Evolutionary conservation across 108 stramenopile genomes (phyloP).

Genomic region (Halocafeteria seosinensis): DNA sequence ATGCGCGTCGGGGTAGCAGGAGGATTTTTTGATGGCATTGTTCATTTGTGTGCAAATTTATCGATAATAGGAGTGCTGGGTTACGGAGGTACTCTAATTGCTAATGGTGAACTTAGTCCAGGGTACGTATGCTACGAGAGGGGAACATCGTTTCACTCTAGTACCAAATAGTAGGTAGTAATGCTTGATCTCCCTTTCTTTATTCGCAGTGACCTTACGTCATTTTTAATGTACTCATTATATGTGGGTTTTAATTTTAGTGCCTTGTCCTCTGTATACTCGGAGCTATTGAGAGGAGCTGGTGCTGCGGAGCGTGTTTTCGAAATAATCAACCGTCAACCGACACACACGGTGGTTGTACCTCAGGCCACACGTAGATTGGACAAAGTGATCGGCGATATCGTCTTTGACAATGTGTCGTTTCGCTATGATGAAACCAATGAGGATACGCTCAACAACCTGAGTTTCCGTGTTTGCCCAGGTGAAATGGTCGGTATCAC

Average conservation of each 20-base stretch:
- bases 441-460: constrained; percentile 42
- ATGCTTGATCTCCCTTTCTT: too few relatives aligned
- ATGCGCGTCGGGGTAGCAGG: constrained; percentile 45
- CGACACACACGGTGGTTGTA: constrained; percentile 16
- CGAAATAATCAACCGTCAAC: constrained; percentile 42
- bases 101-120: constrained; percentile 36
- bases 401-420: constrained; percentile 23
- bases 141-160: too few relatives aligned
- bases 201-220: too few relatives aligned
- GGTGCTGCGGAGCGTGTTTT: constrained; percentile 50
- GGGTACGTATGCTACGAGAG: too few relatives aligned
- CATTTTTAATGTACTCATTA: constrained; percentile 66
- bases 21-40: constrained; percentile 49
- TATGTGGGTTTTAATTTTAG: constrained; percentile 56
- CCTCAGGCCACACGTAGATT: not conserved
- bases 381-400: constrained; percentile 2
- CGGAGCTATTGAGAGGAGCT: constrained; percentile 47
- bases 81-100: constrained; percentile 54
- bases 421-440: constrained; percentile 17
- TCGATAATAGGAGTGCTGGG: constrained; percentile 54
- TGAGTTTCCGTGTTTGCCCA: constrained; percentile 53
- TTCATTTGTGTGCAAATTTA: constrained; percentile 51
- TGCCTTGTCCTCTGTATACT: constrained; percentile 47
- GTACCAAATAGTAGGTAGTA: too few relatives aligned
- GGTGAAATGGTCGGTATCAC: constrained; percentile 78